Conservation (phyloP, 2,329 filamentous ascomycete species). For the Aspergillus nomiae region DNA sequence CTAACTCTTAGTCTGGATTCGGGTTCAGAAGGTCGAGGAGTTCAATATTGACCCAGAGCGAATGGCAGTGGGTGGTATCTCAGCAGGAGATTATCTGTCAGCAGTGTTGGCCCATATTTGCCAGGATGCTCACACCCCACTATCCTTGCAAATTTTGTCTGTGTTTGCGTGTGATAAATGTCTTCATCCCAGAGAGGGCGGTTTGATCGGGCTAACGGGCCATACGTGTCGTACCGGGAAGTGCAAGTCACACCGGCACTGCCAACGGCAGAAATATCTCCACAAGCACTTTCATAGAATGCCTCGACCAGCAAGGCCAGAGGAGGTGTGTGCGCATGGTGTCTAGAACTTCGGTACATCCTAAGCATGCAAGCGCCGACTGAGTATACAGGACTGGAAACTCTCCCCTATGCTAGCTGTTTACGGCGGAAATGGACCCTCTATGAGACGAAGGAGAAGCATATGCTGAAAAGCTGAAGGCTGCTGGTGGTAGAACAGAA, state of each 20-base stretch:
- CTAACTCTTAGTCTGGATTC: conserved; percentile 28
- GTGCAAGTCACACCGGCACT: conserved; percentile 41
- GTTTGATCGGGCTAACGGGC: conserved; percentile 38
- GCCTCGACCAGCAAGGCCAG: conserved; percentile 36
- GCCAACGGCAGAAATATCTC: conserved; percentile 41
- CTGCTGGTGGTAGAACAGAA: conserved; percentile 37
- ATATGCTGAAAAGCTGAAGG: conserved; percentile 41
- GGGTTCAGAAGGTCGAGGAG: conserved; percentile 30
- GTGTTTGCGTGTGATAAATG: conserved; percentile 40
- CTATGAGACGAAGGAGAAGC: conserved; percentile 45
- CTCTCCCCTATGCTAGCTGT: conserved; percentile 45
- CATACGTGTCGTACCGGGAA: conserved; percentile 43
- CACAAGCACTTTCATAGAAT: conserved; percentile 41
- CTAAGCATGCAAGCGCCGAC: not conserved
- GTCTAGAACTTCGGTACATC: not conserved
- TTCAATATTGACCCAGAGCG: conserved; percentile 38
- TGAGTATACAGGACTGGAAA: conserved; percentile 39
- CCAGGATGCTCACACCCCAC: conserved; percentile 37
- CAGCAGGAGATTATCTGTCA: conserved; percentile 43
- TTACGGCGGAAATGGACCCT: conserved; percentile 45
- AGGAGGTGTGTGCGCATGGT: conserved; percentile 31
- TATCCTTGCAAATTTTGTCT: conserved; percentile 40
- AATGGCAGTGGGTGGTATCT: conserved; percentile 42
- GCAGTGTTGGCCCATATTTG: conserved; percentile 43
- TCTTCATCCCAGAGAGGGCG: conserved; percentile 37